Percentiles rank a stretch among this genome's conserved stretches.
Conservation (phyloP, 1,139 yeast genomes). For the Zygoascus sp. region DNA sequence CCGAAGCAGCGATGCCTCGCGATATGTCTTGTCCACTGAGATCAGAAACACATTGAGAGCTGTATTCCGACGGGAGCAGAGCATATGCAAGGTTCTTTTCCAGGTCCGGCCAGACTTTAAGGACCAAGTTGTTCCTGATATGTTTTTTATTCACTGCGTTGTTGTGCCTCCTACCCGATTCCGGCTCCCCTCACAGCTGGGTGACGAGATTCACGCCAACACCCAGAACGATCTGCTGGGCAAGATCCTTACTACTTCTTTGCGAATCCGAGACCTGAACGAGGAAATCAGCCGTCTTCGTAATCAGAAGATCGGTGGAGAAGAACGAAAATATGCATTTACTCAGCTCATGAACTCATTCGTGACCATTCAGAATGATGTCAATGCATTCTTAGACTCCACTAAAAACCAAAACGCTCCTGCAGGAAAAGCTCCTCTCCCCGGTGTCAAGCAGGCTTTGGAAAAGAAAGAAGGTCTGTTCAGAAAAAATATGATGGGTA, state of each 20-base stretch:
- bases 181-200: slow-evolving; percentile 93
- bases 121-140: slow-evolving; percentile 62
- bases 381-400: slow-evolving; percentile 87
- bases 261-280: slow-evolving; percentile 81
- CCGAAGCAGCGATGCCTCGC: slow-evolving; percentile 56
- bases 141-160: slow-evolving; percentile 81
- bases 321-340: slow-evolving; percentile 70
- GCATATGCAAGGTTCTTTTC: slow-evolving; percentile 47
- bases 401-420: slow-evolving; percentile 72
- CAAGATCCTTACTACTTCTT: slow-evolving; percentile 70
- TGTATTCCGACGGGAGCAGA: slow-evolving; percentile 63
- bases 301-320: slow-evolving; percentile 60
- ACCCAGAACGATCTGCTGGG: slow-evolving; percentile 85
- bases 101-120: slow-evolving; percentile 66
- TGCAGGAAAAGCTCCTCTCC: slow-evolving; percentile 69
- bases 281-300: slow-evolving; percentile 49
- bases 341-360: slow-evolving; percentile 92
- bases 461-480: slow-evolving; percentile 98
- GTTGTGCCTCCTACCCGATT: slow-evolving; percentile 97
- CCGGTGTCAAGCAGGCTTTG: slow-evolving; percentile 95
- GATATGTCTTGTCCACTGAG: slow-evolving; percentile 84
- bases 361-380: slow-evolving; percentile 92
- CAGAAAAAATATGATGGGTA: slow-evolving; percentile 99
- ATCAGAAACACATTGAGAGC: slow-evolving; percentile 70
- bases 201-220: slow-evolving; percentile 94